These are phyloP conservation scores for Trametes sp. DNA, from an alignment of 1,284 basidiomycete species.

Conservation along the genomic window DNA sequence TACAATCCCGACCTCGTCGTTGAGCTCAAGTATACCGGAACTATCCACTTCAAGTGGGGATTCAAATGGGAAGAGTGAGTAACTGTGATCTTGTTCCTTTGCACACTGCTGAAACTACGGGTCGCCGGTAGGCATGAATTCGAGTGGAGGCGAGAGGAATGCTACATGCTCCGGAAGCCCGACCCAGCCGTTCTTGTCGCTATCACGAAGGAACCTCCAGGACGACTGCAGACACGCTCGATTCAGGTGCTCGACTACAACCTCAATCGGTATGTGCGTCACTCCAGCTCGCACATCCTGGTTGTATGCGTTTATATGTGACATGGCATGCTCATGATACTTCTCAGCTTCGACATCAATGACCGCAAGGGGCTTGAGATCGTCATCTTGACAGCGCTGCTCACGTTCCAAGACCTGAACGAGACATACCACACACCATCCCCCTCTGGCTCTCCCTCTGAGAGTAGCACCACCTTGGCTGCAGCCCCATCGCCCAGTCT, in stretches of 20 bases:
- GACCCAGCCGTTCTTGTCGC: conserved; percentile 86
- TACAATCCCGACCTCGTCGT: conserved; percentile 76
- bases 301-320: neutral
- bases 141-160: conserved; percentile 85
- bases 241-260: conserved; percentile 91
- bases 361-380: conserved; percentile 88
- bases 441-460: conserved; percentile 19
- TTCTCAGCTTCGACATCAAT: conserved; percentile 75
- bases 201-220: conserved; percentile 76
- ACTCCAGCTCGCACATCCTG: too few relatives aligned
- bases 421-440: conserved; percentile 58
- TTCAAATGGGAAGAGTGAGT: conserved; percentile 86
- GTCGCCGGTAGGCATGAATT: conserved; percentile 73
- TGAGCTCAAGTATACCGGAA: conserved; percentile 77
- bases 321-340: neutral
- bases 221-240: conserved; percentile 67
- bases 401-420: conserved; percentile 79
- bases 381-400: conserved; percentile 74
- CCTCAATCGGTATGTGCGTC: conserved; percentile 32
- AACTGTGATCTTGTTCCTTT: neutral
- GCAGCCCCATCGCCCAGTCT: conserved; percentile 11
- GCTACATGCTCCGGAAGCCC: conserved; percentile 82
- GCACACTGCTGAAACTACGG: neutral
- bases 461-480: conserved; percentile 20
- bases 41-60: conserved; percentile 76